Evolutionary conservation across 2,329 filamentous ascomycete species (phyloP), one percentile per base, ranked within the genome.

Genomic region (Clonostachys rosea): DNA sequence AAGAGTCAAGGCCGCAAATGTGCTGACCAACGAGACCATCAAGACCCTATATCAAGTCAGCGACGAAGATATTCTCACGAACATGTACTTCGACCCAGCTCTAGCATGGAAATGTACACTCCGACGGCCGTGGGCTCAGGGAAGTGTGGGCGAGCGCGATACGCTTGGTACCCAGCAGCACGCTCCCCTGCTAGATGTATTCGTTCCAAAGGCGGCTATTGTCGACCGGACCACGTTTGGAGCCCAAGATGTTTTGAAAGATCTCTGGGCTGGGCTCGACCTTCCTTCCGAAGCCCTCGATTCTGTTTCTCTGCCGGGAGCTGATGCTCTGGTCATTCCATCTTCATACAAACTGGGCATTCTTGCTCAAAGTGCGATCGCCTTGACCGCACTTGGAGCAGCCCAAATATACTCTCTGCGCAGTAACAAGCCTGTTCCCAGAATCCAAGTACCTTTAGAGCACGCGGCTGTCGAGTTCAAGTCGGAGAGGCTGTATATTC

Each of bases 271-370:
- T 13, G 50, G 52, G 1, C 50, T 60, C 0, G 14, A 24, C 11
- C 50, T 59, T 1, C 58, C 58, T 0, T 6, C 34, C 3, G 17
- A 37, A 2, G 39, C 50, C 1, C 43, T 57, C 7, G 6, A 34
- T 16, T 47, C 51, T 4, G 30, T 60, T 10, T 20, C 9, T 3
- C 49, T 61, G 11, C 49, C 56, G 3, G 50, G 49, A 1, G 48
- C 47, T 1, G 16, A 45, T 16, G 44, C 37, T 1, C 57, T 63
- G 5, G 63, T 60, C 5, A 57, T 69, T 2, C 69, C 70, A 1
- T 81, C 75, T 2, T 81, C 77, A 0, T 81, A 74, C 65, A 79
- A 77, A 48, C 68, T 82, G 13, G 73, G 68, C 1, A 62, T 73
- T 36, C 61, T 83, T 1, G 77, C 77, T 0, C 78, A 81, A 53